Evolutionary conservation across 805 yeast genomes (phyloP).

Genomic region (Saccharomycopsis fibuligera): DNA sequence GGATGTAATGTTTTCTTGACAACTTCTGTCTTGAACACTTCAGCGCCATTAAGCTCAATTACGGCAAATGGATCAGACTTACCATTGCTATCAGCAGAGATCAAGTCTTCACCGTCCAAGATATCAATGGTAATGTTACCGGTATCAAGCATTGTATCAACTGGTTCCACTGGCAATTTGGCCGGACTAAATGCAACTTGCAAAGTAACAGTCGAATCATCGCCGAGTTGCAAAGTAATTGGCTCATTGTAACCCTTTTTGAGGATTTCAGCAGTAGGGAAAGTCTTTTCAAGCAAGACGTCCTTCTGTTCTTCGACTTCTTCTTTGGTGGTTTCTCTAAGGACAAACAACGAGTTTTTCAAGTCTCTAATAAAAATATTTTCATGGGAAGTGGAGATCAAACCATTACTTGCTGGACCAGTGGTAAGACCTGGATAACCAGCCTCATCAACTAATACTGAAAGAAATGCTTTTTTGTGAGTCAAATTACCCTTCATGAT

Average conservation of each 20-base stretch:
- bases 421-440: conserved; percentile 53
- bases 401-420: conserved; percentile 40
- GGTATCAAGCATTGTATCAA: conserved; percentile 62
- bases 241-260: conserved; percentile 43
- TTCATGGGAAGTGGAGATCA: conserved; percentile 42
- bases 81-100: conserved; percentile 64
- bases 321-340: conserved; percentile 51
- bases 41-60: conserved; percentile 47
- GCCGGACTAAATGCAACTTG: conserved; percentile 60
- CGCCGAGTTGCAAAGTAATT: conserved; percentile 37
- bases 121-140: conserved; percentile 56
- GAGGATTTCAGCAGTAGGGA: conserved; percentile 49
- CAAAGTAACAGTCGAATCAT: conserved; percentile 33
- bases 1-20: conserved; percentile 67
- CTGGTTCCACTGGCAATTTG: conserved; percentile 42
- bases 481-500: conserved; percentile 43
- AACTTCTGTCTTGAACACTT: conserved; percentile 51
- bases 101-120: conserved; percentile 46
- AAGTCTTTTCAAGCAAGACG: conserved; percentile 43
- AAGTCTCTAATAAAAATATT: conserved; percentile 67
- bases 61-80: conserved; percentile 66
- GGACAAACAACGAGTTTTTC: conserved; percentile 47
- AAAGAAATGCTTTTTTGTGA: conserved; percentile 45
- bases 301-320: conserved; percentile 43
- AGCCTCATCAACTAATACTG: conserved; percentile 59